Base-by-base conservation (phyloP, 257 asterid genomes). In the Striga asiatica region DNA sequence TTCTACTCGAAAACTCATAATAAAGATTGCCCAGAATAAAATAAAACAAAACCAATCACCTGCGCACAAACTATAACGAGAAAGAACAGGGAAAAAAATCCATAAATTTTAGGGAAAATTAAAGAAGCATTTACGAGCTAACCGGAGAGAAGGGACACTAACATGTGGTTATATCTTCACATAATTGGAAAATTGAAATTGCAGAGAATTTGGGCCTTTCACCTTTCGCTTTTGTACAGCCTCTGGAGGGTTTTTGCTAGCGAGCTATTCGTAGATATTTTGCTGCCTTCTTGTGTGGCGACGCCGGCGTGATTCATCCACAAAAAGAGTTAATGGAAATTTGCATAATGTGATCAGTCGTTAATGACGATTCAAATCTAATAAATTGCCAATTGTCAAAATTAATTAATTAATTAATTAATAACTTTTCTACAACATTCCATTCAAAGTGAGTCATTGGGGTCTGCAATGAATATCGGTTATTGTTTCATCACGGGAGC, bases 101-200 rank as follows among this genome's bases (percentile, higher is more conserved):
- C 41, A 39, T 16, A 61, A 55, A 45, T 11, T 23, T 1, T 14
- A n/a, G 5, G 25, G 61, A 62, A 51, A 46, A 53, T n/a, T n/a
- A 60, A 9, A 11, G 28, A 58, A 34, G 14, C 2, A 35, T 19
- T n/a, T 20, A 8, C 21, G 22, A 64, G 3, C 14, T 16, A 41
- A 27, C 41, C 18, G 45, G 12, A 4, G 21, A 25, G 41, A 9
- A 8, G 38, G 56, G 37, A 37, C 8, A 14, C 31, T 24, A 57
- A 49, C 18, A 39, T 48, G 60, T 27, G 60, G 58, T 39, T 43
- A 50, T 41, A 16, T n/a, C n/a, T 38, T 50, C 31, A 41, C 50
- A 66, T 58, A 49, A 29, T 8, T n/a, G n/a, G 32, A 27, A 27
- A 27, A 27, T 46, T 43, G 25, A 14, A 24, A 51, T 54, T 24